Evolutionary conservation across 2,329 filamentous ascomycete species (phyloP).

Genomic region (Aaosphaeria arxii): DNA sequence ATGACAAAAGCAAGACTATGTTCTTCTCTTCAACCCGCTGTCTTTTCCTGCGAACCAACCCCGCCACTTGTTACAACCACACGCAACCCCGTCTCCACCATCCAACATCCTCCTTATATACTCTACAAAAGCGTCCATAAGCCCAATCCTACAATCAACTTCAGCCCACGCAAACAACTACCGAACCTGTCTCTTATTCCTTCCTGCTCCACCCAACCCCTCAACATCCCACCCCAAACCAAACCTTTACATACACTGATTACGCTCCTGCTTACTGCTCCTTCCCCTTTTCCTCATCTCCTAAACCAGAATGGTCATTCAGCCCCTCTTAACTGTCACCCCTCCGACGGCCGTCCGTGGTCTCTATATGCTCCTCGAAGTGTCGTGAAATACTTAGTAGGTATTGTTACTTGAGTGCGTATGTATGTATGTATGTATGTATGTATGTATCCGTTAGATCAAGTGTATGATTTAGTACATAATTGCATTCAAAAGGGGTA

Average conservation of each 20-base stretch:
- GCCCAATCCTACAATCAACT: not conserved
- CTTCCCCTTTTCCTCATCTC: not conserved
- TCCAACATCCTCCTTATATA: not conserved
- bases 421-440: too few species aligned
- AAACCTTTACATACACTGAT: not conserved
- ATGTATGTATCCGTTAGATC: too few species aligned
- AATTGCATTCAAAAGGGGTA: too few species aligned
- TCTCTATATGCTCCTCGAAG: too few species aligned
- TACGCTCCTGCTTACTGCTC: not conserved
- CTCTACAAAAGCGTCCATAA: not conserved
- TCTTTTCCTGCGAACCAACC: not conserved
- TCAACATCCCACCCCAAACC: not conserved
- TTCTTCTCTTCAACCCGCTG: too few species aligned
- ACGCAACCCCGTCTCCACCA: not conserved
- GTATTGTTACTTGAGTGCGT: too few species aligned
- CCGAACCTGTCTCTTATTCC: not conserved
- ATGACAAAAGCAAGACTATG: too few species aligned
- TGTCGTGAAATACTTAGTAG: too few species aligned
- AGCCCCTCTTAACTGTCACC: not conserved
- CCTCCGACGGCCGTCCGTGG: too few species aligned
- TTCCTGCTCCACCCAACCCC: not conserved
- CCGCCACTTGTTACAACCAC: not conserved
- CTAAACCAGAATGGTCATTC: not conserved
- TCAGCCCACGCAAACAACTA: too few species aligned
- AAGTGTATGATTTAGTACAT: too few species aligned